A percentile compares a stretch with the other conserved stretches of the same genome.
Evolutionary conservation across 805 yeast species (phyloP).

Genomic region (Debaryomyces maramus): DNA sequence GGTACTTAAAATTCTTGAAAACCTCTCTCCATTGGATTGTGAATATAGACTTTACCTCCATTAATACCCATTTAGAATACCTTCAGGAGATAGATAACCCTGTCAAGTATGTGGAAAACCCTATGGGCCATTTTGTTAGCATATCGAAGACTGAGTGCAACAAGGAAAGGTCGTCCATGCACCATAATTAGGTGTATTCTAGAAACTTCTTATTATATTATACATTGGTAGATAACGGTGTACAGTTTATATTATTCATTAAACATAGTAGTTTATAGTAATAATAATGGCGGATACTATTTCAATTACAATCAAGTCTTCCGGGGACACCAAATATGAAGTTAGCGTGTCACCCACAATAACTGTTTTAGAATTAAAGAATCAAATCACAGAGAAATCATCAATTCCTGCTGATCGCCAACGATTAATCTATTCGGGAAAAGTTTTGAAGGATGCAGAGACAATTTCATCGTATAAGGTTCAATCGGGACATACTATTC

Average conservation of each 20-base stretch:
- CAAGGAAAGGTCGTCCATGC: constrained; percentile 2
- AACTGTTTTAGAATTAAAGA: constrained; percentile 71
- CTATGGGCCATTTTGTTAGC: neutral
- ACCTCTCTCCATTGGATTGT: too few species aligned
- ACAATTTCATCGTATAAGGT: constrained; percentile 74
- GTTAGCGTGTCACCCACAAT: constrained; percentile 52
- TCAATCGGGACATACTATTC: constrained; percentile 83
- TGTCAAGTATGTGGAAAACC: neutral
- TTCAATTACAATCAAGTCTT: constrained; percentile 39
- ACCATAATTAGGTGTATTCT: constrained; percentile 2
- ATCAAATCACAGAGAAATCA: constrained; percentile 56
- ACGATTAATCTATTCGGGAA: constrained; percentile 89
- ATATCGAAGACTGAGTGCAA: too few species aligned
- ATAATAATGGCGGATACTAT: constrained; percentile 26
- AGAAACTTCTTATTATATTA: constrained; percentile 2
- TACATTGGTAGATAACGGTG: constrained; percentile 3
- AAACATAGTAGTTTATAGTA: neutral
- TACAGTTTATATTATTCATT: neutral
- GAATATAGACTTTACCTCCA: neutral
- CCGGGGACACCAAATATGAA: constrained; percentile 81
- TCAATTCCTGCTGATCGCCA: constrained; percentile 77
- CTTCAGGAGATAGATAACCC: neutral
- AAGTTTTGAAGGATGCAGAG: constrained; percentile 84
- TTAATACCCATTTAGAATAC: neutral
- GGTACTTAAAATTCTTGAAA: neutral